These are phyloP conservation scores for Citrus trifoliata DNA, from an alignment of 345 rosid species.

Conservation along the genomic window DNA sequence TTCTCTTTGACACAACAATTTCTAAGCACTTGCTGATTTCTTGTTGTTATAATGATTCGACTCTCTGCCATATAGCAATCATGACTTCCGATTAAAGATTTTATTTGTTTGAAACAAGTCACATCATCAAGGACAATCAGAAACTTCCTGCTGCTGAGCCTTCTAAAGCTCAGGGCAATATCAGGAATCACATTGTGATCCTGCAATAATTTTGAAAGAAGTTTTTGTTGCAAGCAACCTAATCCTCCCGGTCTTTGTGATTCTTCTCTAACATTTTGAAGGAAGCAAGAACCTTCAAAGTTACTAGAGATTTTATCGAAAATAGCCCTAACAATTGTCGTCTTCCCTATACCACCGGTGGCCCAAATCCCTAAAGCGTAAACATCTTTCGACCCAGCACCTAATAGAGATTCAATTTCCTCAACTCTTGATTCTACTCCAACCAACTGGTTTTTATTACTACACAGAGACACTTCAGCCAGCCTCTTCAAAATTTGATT, in stretches of 20 bases:
- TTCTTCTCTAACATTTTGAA: no score
- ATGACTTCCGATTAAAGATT: neutral
- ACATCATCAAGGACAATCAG: conserved; percentile 29
- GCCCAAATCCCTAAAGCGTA: no score
- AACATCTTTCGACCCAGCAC: no score
- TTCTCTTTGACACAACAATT: neutral
- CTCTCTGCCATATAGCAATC: neutral
- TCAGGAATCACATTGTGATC: conserved; percentile 1
- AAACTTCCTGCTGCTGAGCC: conserved; percentile 16
- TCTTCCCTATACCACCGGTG: no score
- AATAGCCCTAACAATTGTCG: no score
- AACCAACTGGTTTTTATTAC: neutral
- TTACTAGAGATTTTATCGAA: no score
- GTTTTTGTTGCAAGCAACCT: neutral
- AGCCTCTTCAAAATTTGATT: neutral
- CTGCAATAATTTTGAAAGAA: conserved; percentile 2
- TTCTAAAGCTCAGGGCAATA: conserved; percentile 2
- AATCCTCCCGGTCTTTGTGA: neutral
- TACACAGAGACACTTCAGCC: neutral
- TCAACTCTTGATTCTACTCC: no score
- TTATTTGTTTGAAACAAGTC: conserved; percentile 15
- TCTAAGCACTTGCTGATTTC: neutral
- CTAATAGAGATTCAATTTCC: no score
- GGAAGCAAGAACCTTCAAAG: no score
- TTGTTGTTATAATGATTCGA: neutral